Evolutionary conservation across 1,139 yeast genomes (phyloP).

Genomic region (Taphrina wiesneri): DNA sequence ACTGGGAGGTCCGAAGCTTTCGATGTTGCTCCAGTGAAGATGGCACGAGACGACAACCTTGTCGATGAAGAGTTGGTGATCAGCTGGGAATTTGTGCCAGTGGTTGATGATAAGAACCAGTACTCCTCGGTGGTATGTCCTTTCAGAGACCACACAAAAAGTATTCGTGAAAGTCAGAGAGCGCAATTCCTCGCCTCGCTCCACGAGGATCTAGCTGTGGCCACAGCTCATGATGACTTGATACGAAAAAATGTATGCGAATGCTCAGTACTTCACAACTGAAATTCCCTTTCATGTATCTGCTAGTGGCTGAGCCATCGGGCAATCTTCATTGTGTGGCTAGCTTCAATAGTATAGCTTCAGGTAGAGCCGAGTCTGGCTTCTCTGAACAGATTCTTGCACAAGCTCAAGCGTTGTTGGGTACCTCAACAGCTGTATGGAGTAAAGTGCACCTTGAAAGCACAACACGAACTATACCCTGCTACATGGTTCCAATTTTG

Average conservation of each 20-base stretch:
- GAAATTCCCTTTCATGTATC: background rate
- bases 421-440: background rate
- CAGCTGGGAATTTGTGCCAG: conserved; percentile 12
- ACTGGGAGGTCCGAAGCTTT: background rate
- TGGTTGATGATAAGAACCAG: background rate
- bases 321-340: background rate
- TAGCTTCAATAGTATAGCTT: background rate
- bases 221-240: background rate
- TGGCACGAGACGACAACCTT: background rate
- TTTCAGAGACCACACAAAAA: background rate
- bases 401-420: background rate
- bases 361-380: background rate
- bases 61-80: background rate
- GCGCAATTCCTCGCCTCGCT: background rate
- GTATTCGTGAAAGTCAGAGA: background rate
- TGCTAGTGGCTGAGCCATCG: background rate
- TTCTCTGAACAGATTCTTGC: background rate
- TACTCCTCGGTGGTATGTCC: background rate
- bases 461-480: background rate
- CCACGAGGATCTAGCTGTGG: background rate
- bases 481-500: background rate
- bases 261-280: background rate
- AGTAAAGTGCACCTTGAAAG: background rate
- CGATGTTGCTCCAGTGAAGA: background rate
- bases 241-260: background rate